phyloP scores from a whole-genome alignment of 768 basidiomycete genomes.

The Podaxis mareebaensis region DNA sequence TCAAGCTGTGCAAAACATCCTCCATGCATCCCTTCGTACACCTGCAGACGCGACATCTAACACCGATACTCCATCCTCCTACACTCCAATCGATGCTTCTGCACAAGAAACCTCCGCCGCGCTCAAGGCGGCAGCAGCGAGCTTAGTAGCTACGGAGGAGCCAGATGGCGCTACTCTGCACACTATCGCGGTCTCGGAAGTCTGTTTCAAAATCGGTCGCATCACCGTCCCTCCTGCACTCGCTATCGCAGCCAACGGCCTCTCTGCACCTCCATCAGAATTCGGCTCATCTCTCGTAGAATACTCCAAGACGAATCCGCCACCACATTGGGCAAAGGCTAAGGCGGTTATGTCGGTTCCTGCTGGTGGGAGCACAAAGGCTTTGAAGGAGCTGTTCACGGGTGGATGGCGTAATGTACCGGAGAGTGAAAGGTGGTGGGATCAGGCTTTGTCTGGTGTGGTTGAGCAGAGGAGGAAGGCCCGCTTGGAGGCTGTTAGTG shows the following conservation, averaged over 20 bases:
- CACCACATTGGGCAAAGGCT: slow-evolving; percentile 48
- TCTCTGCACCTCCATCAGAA: slow-evolving; percentile 34
- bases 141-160: slow-evolving; percentile 26
- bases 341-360: slow-evolving; percentile 36
- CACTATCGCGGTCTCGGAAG: slow-evolving; percentile 61
- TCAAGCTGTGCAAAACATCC: slow-evolving; percentile 18
- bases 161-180: slow-evolving; percentile 60
- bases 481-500: slow-evolving; percentile 33
- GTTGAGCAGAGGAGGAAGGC: slow-evolving; percentile 41
- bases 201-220: slow-evolving; percentile 70
- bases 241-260: slow-evolving; percentile 61
- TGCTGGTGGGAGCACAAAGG: slow-evolving; percentile 35
- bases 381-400: slow-evolving; percentile 47
- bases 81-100: slow-evolving; percentile 10
- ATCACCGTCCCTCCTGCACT: slow-evolving; percentile 74
- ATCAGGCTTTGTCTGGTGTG: slow-evolving; percentile 51
- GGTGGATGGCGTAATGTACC: slow-evolving; percentile 66
- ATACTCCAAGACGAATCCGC: slow-evolving; percentile 44
- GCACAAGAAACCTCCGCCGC: slow-evolving; percentile 19
- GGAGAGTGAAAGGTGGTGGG: slow-evolving; percentile 69
- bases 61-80: slow-evolving; percentile 24
- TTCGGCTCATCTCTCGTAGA: slow-evolving; percentile 8
- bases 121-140: slow-evolving; percentile 28
- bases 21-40: slow-evolving; percentile 35
- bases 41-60: slow-evolving; percentile 31